Conservation (phyloP, 23 red algal species). For the Chondrus crispus region DNA sequence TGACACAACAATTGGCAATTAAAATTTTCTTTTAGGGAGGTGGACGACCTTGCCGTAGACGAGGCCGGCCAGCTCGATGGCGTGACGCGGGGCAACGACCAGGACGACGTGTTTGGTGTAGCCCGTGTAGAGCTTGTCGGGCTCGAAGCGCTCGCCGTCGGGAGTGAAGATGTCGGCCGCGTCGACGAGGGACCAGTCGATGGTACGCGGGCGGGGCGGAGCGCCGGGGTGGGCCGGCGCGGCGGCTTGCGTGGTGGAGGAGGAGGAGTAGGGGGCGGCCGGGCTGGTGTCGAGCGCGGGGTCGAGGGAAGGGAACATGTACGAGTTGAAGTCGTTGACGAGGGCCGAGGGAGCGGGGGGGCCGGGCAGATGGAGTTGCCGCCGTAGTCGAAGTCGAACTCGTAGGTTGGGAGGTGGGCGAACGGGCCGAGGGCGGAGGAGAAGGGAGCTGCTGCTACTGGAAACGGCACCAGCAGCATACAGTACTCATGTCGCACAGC, state of each 20-base stretch:
- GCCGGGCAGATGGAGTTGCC: neutral
- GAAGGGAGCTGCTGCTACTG: neutral
- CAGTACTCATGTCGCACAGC: too few species aligned
- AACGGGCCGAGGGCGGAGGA: neutral
- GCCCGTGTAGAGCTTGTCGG: conserved; percentile 41
- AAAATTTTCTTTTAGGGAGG: too few species aligned
- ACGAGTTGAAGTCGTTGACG: conserved; percentile 39
- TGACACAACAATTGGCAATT: too few species aligned
- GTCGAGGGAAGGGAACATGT: conserved; percentile 40
- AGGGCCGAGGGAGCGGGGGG: neutral
- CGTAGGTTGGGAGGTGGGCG: conserved; percentile 15
- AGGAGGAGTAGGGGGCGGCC: neutral
- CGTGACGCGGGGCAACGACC: conserved; percentile 34
- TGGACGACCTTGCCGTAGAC: conserved; percentile 56
- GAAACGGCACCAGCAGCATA: too few species aligned
- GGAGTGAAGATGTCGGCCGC: conserved; percentile 9
- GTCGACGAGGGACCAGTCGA: conserved; percentile 43
- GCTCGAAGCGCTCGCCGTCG: neutral
- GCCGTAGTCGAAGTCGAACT: conserved; percentile 48
- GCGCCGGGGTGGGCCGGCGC: neutral
- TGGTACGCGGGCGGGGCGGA: neutral
- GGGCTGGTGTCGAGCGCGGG: neutral
- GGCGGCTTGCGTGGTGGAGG: neutral
- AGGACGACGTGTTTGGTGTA: conserved; percentile 31
- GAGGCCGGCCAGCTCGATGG: conserved; percentile 43